Conservation (phyloP, 805 yeast species). For the Wickerhamiella alocasiicola region DNA sequence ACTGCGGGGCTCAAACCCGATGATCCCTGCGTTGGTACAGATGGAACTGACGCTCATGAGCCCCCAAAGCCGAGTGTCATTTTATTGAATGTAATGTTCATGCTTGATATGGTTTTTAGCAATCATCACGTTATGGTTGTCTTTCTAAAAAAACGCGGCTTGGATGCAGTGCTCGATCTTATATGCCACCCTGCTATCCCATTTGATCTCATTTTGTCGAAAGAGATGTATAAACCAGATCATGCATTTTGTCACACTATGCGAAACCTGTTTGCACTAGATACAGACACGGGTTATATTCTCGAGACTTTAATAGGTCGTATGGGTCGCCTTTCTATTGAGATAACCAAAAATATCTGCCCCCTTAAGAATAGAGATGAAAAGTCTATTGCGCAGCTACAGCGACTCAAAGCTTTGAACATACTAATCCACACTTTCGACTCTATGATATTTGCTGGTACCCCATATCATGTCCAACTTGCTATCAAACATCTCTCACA, state of each 20-base stretch:
- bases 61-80: conserved; percentile 9
- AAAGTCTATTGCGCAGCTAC: neutral
- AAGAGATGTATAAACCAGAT: conserved; percentile 7
- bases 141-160: conserved; percentile 5
- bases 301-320: conserved; percentile 1
- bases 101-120: conserved; percentile 3
- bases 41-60: conserved; percentile 6
- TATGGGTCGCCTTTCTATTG: neutral
- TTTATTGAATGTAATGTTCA: conserved; percentile 6
- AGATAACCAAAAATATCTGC: neutral
- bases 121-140: conserved; percentile 11
- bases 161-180: conserved; percentile 4
- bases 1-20: neutral
- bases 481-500: neutral
- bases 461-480: conserved; percentile 1
- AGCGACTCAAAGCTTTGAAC: neutral
- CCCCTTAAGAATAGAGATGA: neutral
- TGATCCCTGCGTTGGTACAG: conserved; percentile 8
- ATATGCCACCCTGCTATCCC: conserved; percentile 9
- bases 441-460: conserved; percentile 2
- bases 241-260: conserved; percentile 6
- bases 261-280: conserved; percentile 1
- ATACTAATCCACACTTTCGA: conserved; percentile 3
- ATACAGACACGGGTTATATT: conserved; percentile 7
- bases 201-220: conserved; percentile 6